Evolutionary conservation across 148 eudicot genomes (phyloP), one percentile per base, ranked within the genome.

Genomic region (Rhododendron simsii): DNA sequence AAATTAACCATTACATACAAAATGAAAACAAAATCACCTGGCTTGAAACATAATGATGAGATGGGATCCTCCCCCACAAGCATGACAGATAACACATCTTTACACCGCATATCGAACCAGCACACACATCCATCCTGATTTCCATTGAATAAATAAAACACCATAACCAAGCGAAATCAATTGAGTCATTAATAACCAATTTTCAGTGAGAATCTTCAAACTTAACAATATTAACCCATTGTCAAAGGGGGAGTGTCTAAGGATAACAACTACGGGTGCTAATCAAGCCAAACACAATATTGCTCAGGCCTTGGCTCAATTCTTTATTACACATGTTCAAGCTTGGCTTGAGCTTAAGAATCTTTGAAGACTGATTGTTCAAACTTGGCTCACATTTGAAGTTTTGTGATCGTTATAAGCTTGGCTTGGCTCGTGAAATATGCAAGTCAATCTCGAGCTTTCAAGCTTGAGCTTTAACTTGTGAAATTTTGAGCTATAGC

Each of bases 41-140:
- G 93, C 86, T 93, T 95, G 87, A 94, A 97, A 87, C 98, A 95
- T 82, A 97, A 82, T 44, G 99, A 95, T 75, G 99, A 87, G 85
- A 97, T 87, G 69, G 98, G 93, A 67, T 90, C 87, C 81, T 85
- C 84, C 8, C 94, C 95, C 45, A 94, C 89, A 88, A 92, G 88
- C 96, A 94, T 85, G 55, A 87, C 86, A 75, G 39, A 90, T 48
- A 94, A 87, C 86, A 93, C 89, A 77, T 92, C 95, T 89, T 94
- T 92, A 90, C 98, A 97, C 83, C 99, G 93, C 91, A 97, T 81
- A 87, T 97, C 99, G 88, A 93, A 94, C 93, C 93, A 93, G 92
- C 95, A 93, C 59, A 95, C 90, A 88, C 94, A 88, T 47, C 99
- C 98, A 93, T 95, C 99, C 99, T 97, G 82, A 89, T 35, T 84